A percentile compares a stretch with the other conserved stretches of the same genome.
Conservation (phyloP, 306 rosid genomes). For the Castanopsis chinensis region DNA sequence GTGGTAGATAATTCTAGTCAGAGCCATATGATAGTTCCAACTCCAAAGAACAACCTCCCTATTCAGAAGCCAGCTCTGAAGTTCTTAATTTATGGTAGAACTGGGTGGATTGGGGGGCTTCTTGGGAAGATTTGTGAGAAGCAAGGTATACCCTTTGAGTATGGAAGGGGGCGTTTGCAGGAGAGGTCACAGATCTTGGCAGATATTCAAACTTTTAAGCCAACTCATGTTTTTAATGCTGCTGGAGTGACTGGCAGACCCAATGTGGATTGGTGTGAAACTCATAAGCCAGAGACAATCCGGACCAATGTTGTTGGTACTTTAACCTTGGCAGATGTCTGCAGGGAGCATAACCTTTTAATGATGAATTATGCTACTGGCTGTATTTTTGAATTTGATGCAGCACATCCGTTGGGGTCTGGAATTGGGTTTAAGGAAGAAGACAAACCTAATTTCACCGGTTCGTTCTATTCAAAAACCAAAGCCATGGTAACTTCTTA, state of each 20-base stretch:
- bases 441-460: slow-evolving; percentile 29
- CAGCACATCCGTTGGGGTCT: slow-evolving; percentile 29
- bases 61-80: slow-evolving; percentile 37
- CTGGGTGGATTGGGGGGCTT: slow-evolving; percentile 59
- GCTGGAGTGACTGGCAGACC: slow-evolving; percentile 47
- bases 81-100: slow-evolving; percentile 51
- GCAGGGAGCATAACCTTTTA: slow-evolving; percentile 41
- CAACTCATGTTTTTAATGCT: slow-evolving; percentile 58
- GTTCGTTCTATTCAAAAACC: slow-evolving; percentile 47
- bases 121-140: slow-evolving; percentile 51
- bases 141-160: slow-evolving; percentile 39
- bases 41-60: slow-evolving; percentile 10
- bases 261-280: slow-evolving; percentile 60
- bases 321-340: slow-evolving; percentile 44
- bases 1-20: slow-evolving; percentile 17
- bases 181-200: slow-evolving; percentile 42
- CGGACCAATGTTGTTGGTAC: slow-evolving; percentile 40
- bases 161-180: slow-evolving; percentile 45
- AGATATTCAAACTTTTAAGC: slow-evolving; percentile 41
- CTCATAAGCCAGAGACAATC: slow-evolving; percentile 44
- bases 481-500: slow-evolving; percentile 42
- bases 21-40: slow-evolving; percentile 27
- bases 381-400: slow-evolving; percentile 42
- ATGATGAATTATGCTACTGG: slow-evolving; percentile 48
- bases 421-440: slow-evolving; percentile 45